A percentile compares a stretch with the other conserved stretches of the same genome.
Conservation (phyloP, 768 basidiomycete genomes). For the Boletus pseudo-olivaceus region DNA sequence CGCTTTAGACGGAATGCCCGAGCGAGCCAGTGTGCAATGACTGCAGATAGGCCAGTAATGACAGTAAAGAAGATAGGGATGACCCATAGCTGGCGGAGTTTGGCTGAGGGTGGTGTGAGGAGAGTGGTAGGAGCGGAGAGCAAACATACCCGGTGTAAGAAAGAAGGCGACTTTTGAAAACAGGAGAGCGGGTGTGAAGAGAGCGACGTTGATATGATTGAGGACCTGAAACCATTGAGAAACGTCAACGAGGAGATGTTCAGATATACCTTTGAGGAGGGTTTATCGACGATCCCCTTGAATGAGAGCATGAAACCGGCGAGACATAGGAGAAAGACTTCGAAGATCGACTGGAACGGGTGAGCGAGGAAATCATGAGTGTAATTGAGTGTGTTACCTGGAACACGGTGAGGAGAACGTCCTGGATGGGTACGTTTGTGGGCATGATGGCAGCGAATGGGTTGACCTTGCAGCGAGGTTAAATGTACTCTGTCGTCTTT, state of each 20-base stretch:
- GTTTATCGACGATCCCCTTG: slow-evolving; percentile 81
- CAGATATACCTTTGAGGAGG: slow-evolving; percentile 72
- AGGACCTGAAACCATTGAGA: slow-evolving; percentile 48
- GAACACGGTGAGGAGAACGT: slow-evolving; percentile 28
- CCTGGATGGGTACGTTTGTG: slow-evolving; percentile 4
- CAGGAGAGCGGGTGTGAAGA: slow-evolving; percentile 84
- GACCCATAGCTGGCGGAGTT: slow-evolving; percentile 79
- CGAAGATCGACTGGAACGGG: slow-evolving; percentile 66
- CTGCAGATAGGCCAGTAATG: slow-evolving; percentile 69
- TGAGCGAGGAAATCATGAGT: not conserved
- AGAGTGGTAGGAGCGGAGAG: not conserved
- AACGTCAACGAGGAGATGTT: not conserved
- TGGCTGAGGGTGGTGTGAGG: slow-evolving; percentile 41
- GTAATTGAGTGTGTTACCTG: slow-evolving; percentile 11
- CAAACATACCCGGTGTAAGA: slow-evolving; percentile 62
- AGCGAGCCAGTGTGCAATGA: slow-evolving; percentile 61
- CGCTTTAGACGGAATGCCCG: slow-evolving; percentile 61
- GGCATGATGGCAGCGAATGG: not conserved
- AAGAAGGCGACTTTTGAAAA: slow-evolving; percentile 97
- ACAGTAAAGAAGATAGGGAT: slow-evolving; percentile 83
- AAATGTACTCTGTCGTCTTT: not conserved
- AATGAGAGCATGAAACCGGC: slow-evolving; percentile 80
- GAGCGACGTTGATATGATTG: slow-evolving; percentile 78
- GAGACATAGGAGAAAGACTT: slow-evolving; percentile 83
- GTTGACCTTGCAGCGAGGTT: not conserved